phyloP scores from a whole-genome alignment of 1,284 basidiomycete species.

The Boletus albobrunnescens region DNA sequence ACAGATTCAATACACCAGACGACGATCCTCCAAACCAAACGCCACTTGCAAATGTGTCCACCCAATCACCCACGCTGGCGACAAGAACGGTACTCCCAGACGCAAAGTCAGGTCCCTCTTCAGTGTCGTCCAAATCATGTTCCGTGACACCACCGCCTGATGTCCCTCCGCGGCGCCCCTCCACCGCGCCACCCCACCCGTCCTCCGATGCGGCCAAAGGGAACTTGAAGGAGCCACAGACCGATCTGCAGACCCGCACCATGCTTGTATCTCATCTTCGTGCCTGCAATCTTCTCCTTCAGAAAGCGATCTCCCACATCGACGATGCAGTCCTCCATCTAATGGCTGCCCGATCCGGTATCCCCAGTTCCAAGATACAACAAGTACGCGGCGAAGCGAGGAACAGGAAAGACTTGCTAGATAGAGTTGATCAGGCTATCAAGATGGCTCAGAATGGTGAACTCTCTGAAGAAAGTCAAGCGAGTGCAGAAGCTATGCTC shows the following conservation, averaged over 20 bases:
- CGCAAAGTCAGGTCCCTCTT: slow-evolving; percentile 8
- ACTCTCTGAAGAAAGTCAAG: slow-evolving; percentile 11
- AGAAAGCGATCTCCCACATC: slow-evolving; percentile 33
- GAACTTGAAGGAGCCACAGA: slow-evolving; percentile 10
- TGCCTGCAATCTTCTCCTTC: slow-evolving; percentile 33
- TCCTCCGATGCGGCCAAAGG: slow-evolving; percentile 12
- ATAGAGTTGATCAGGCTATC: slow-evolving; percentile 31
- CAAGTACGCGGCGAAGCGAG: slow-evolving; percentile 32
- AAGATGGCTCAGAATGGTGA: slow-evolving; percentile 28
- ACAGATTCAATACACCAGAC: slow-evolving; percentile 12
- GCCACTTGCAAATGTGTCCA: slow-evolving; percentile 21
- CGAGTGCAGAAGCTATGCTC: not conserved
- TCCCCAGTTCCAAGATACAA: slow-evolving; percentile 32
- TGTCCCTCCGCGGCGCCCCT: slow-evolving; percentile 29
- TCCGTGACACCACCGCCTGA: slow-evolving; percentile 11
- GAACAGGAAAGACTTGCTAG: slow-evolving; percentile 32
- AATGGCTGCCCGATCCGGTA: slow-evolving; percentile 33
- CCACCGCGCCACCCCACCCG: slow-evolving; percentile 30
- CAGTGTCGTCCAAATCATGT: slow-evolving; percentile 3
- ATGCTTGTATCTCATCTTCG: slow-evolving; percentile 31
- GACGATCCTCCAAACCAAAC: slow-evolving; percentile 13
- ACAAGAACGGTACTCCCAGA: slow-evolving; percentile 10
- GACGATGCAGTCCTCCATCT: slow-evolving; percentile 33
- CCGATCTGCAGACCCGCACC: slow-evolving; percentile 19
- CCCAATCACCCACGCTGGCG: slow-evolving; percentile 13